Conservation (phyloP, 495 filamentous ascomycete species). For the Parmelia sp. region DNA sequence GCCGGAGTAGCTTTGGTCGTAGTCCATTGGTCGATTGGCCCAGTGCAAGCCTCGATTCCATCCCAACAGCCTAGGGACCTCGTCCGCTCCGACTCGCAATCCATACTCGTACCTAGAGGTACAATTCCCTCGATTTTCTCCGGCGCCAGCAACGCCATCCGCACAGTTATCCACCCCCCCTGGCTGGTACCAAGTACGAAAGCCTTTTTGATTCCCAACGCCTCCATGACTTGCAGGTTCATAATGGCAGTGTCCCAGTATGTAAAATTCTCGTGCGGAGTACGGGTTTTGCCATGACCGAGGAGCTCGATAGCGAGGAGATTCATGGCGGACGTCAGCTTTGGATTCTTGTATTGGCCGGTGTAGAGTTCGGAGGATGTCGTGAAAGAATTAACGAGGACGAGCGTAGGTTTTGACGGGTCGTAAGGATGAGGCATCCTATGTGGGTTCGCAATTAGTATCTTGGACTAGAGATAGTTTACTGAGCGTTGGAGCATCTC, state of each 20-base stretch:
- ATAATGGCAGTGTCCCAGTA: slow-evolving; percentile 50
- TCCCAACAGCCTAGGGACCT: slow-evolving; percentile 54
- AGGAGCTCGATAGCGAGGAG: slow-evolving; percentile 46
- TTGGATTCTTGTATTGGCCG: slow-evolving; percentile 28
- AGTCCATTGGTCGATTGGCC: slow-evolving; percentile 45
- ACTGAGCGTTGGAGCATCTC: slow-evolving; percentile 33
- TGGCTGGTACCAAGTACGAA: slow-evolving; percentile 57
- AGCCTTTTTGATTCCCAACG: slow-evolving; percentile 48
- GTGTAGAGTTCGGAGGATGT: slow-evolving; percentile 32
- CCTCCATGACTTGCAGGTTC: slow-evolving; percentile 47
- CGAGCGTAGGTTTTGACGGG: slow-evolving; percentile 34
- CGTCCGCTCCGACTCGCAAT: slow-evolving; percentile 50
- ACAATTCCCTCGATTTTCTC: slow-evolving; percentile 58
- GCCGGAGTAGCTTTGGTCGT: slow-evolving; percentile 38
- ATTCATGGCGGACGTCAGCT: slow-evolving; percentile 35
- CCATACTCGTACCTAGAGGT: slow-evolving; percentile 57
- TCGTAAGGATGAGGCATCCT: slow-evolving; percentile 33
- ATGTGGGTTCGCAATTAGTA: slow-evolving; percentile 13
- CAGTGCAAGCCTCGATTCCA: slow-evolving; percentile 35
- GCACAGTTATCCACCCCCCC: slow-evolving; percentile 54
- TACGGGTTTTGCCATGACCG: slow-evolving; percentile 46
- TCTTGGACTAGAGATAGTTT: slow-evolving; percentile 6
- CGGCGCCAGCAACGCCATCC: slow-evolving; percentile 55
- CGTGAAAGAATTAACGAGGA: slow-evolving; percentile 38
- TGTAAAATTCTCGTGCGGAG: slow-evolving; percentile 38